These are phyloP conservation scores for Rhizopogon rudus DNA, from an alignment of 768 basidiomycete species.

Conservation along the genomic window DNA sequence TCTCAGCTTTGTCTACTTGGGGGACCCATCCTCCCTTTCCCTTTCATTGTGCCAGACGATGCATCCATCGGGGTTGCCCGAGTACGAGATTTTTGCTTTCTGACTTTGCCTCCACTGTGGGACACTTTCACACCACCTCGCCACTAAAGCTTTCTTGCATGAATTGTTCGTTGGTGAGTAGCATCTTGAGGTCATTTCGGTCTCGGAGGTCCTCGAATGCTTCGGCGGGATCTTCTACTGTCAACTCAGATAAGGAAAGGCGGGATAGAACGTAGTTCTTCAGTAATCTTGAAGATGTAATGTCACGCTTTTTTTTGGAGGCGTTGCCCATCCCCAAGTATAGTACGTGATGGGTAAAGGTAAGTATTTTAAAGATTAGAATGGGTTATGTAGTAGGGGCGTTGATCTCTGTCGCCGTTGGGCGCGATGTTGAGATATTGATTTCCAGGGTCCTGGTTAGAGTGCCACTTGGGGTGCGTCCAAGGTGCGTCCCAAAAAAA, in stretches of 20 bases:
- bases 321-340: too few species aligned
- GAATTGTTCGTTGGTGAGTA: slow-evolving; percentile 60
- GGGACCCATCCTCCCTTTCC: slow-evolving; percentile 66
- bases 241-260: slow-evolving; percentile 79
- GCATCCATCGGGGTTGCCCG: slow-evolving; percentile 19
- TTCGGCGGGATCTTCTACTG: slow-evolving; percentile 97
- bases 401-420: too few species aligned
- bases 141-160: slow-evolving; percentile 65
- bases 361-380: too few species aligned
- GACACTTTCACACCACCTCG: slow-evolving; percentile 29
- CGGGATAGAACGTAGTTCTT: slow-evolving; percentile 56
- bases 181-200: slow-evolving; percentile 81
- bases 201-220: slow-evolving; percentile 96
- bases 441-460: too few species aligned
- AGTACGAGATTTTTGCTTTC: slow-evolving; percentile 35
- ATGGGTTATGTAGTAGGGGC: too few species aligned
- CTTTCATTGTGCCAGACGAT: slow-evolving; percentile 14
- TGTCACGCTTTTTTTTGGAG: too few species aligned
- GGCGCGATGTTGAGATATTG: too few species aligned
- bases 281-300: too few species aligned
- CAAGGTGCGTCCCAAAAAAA: too few species aligned
- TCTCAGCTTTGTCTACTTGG: slow-evolving; percentile 69
- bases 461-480: too few species aligned
- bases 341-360: too few species aligned
- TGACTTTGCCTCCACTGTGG: slow-evolving; percentile 42